Percentiles rank a stretch among this genome's conserved stretches.
These are phyloP conservation scores for Acacia pycnantha DNA, from an alignment of 331 rosid species.

Conservation along the genomic window DNA sequence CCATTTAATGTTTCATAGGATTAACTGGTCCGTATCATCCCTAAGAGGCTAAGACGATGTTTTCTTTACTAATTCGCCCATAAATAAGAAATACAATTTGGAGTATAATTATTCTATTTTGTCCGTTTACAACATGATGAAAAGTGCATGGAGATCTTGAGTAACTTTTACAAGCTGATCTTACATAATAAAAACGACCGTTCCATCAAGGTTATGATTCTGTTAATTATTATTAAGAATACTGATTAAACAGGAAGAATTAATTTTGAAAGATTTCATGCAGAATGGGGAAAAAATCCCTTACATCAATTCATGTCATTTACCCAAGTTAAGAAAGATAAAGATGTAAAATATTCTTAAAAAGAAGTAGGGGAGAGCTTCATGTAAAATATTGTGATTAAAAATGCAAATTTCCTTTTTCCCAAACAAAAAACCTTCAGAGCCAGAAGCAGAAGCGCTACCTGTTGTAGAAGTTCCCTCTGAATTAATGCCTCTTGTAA, in stretches of 20 bases:
- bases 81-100: not conserved
- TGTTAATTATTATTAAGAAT: not conserved
- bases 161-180: constrained; percentile 4
- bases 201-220: not conserved
- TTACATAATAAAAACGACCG: not conserved
- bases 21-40: not conserved
- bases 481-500: constrained; percentile 82
- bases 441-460: constrained; percentile 42
- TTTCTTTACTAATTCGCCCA: not conserved
- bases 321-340: constrained; percentile 11
- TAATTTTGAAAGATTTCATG: not conserved
- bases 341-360: not conserved
- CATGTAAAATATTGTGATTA: constrained; percentile 1
- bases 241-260: not conserved
- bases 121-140: constrained; percentile 7
- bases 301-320: constrained; percentile 18
- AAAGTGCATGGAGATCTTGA: constrained; percentile 26
- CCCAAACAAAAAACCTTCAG: not conserved
- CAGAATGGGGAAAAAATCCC: constrained; percentile 3
- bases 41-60: not conserved
- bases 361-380: not conserved
- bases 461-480: constrained; percentile 93
- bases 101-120: constrained; percentile 3
- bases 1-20: not conserved
- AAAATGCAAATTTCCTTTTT: not conserved